These are phyloP conservation scores for Aspergillus panamensis DNA, from an alignment of 495 filamentous ascomycete species.

Conservation along the genomic window DNA sequence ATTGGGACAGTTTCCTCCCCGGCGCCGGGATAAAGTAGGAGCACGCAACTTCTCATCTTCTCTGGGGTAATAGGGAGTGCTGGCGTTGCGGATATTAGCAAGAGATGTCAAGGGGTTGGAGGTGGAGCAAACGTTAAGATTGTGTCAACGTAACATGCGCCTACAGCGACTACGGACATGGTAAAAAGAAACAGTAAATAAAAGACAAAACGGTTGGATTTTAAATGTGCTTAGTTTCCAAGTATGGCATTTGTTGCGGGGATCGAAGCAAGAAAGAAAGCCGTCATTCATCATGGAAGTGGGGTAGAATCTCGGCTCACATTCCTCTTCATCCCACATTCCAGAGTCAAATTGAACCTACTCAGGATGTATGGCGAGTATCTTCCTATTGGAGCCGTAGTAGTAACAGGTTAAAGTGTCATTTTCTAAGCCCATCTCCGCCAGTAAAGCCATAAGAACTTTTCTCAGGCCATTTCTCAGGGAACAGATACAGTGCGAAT, in stretches of 20 bases:
- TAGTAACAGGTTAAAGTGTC: too few species aligned
- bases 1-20: slow-evolving; percentile 71
- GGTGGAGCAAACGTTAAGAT: slow-evolving; percentile 56
- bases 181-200: not conserved
- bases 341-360: not conserved
- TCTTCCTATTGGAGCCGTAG: too few species aligned
- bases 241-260: not conserved
- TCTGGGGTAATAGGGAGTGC: slow-evolving; percentile 60
- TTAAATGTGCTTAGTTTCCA: too few species aligned
- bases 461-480: too few species aligned
- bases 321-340: not conserved
- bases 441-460: too few species aligned
- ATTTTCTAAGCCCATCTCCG: too few species aligned
- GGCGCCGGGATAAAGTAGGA: slow-evolving; percentile 51
- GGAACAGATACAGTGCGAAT: too few species aligned
- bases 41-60: slow-evolving; percentile 74
- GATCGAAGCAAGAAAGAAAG: too few species aligned
- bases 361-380: too few species aligned
- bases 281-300: not conserved
- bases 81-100: slow-evolving; percentile 27
- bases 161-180: slow-evolving; percentile 52
- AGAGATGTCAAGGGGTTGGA: slow-evolving; percentile 7
- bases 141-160: slow-evolving; percentile 66
- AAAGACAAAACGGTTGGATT: too few species aligned
- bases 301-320: not conserved